Evolutionary conservation across 495 filamentous ascomycete species (phyloP).

Genomic region (Cetradonia linearis): DNA sequence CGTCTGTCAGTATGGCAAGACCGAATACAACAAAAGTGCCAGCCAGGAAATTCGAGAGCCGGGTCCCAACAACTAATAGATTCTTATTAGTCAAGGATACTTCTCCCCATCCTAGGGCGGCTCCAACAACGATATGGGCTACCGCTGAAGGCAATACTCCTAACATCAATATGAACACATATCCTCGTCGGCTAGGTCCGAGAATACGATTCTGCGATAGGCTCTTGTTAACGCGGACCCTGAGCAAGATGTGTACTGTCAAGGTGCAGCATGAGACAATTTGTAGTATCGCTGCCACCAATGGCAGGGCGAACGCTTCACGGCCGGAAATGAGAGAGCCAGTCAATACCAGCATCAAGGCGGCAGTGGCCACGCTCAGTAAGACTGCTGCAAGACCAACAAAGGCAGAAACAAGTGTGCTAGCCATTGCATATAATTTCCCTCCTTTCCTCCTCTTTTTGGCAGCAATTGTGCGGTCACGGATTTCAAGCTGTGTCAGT

Average conservation of each 20-base stretch:
- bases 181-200: slow-evolving; percentile 19
- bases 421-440: slow-evolving; percentile 14
- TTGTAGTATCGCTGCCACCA: slow-evolving; percentile 26
- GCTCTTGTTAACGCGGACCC: slow-evolving; percentile 13
- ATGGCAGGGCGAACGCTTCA: slow-evolving; percentile 18
- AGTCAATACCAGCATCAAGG: slow-evolving; percentile 29
- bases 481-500: neutral
- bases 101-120: slow-evolving; percentile 26
- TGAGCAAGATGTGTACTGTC: slow-evolving; percentile 16
- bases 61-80: neutral
- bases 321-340: slow-evolving; percentile 19
- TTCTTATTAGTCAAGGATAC: slow-evolving; percentile 9
- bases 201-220: slow-evolving; percentile 11
- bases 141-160: slow-evolving; percentile 22
- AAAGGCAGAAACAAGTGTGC: slow-evolving; percentile 9
- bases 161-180: slow-evolving; percentile 15
- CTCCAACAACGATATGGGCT: slow-evolving; percentile 15
- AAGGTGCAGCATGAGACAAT: slow-evolving; percentile 17
- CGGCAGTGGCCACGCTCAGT: slow-evolving; percentile 23
- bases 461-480: neutral
- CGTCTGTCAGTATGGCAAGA: slow-evolving; percentile 23
- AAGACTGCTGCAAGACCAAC: slow-evolving; percentile 25
- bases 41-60: slow-evolving; percentile 23
- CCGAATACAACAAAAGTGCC: slow-evolving; percentile 28
- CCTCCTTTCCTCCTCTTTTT: neutral